These are phyloP conservation scores for Fusarium brevicatenulatum DNA, from an alignment of 2,329 filamentous ascomycete genomes.

Conservation along the genomic window DNA sequence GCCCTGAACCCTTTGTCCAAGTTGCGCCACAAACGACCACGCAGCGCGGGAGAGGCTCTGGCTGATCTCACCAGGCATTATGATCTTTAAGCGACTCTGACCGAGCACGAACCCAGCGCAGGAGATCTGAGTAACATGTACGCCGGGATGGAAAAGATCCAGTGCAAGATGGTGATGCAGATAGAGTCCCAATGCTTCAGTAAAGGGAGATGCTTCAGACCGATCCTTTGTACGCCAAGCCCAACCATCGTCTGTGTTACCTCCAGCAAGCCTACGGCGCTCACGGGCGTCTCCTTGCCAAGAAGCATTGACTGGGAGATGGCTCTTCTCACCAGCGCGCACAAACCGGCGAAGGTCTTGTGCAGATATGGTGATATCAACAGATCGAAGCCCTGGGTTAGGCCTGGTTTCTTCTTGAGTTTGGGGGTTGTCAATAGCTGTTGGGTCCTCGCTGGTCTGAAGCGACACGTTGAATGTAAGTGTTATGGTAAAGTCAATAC, in stretches of 20 bases:
- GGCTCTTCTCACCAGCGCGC: slow-evolving; percentile 49
- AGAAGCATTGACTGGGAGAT: background rate
- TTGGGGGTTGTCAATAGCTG: slow-evolving; percentile 25
- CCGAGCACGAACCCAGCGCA: slow-evolving; percentile 66
- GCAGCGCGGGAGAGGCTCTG: slow-evolving; percentile 48
- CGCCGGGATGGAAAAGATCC: slow-evolving; percentile 65
- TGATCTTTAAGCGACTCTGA: slow-evolving; percentile 62
- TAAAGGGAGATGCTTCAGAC: slow-evolving; percentile 54
- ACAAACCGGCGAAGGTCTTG: slow-evolving; percentile 60
- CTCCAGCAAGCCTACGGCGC: slow-evolving; percentile 59
- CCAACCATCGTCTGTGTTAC: slow-evolving; percentile 63
- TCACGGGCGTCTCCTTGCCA: slow-evolving; percentile 51
- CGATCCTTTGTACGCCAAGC: slow-evolving; percentile 53
- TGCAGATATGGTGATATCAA: slow-evolving; percentile 64
- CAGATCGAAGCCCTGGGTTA: slow-evolving; percentile 50
- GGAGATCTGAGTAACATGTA: slow-evolving; percentile 62
- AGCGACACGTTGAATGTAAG: slow-evolving; percentile 61
- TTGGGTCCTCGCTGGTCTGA: slow-evolving; percentile 2
- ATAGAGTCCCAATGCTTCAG: slow-evolving; percentile 61
- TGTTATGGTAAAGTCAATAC: slow-evolving; percentile 60
- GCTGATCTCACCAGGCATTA: slow-evolving; percentile 46
- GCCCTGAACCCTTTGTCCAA: slow-evolving; percentile 49
- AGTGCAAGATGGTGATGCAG: slow-evolving; percentile 63
- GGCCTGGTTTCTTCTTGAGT: slow-evolving; percentile 19
- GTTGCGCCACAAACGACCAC: slow-evolving; percentile 52